phyloP scores from a whole-genome alignment of 371 early-diverging fungal species.

The Mortierella sp. region DNA sequence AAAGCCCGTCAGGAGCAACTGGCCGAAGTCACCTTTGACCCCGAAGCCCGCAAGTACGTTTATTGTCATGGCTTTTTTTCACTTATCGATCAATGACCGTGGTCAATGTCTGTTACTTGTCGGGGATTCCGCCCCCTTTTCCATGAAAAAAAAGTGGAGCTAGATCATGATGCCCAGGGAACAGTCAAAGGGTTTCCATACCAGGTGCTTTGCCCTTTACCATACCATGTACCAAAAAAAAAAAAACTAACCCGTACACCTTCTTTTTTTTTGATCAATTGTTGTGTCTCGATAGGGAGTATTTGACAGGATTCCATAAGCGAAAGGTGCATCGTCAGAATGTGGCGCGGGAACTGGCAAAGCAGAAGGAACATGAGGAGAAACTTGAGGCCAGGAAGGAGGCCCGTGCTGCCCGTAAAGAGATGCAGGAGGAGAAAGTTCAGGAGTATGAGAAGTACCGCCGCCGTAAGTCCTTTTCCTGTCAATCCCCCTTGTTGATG shows the following conservation, averaged over 20 bases:
- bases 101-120: no score
- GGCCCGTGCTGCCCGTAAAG: constrained; percentile 45
- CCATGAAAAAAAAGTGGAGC: neutral
- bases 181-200: no score
- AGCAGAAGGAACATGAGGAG: constrained; percentile 68
- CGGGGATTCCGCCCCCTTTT: neutral
- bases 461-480: constrained; percentile 25
- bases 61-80: neutral
- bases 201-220: no score
- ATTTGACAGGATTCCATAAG: constrained; percentile 87
- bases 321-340: constrained; percentile 82
- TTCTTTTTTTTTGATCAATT: neutral
- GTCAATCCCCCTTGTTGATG: neutral
- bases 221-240: no score
- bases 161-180: no score
- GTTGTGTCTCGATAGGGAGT: constrained; percentile 66
- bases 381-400: constrained; percentile 69
- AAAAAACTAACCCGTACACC: no score
- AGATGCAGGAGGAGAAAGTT: constrained; percentile 46
- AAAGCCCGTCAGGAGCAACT: constrained; percentile 72
- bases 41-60: constrained; percentile 70
- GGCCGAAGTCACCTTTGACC: constrained; percentile 75
- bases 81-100: neutral
- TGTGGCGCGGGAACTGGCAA: constrained; percentile 67
- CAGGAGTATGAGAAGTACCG: constrained; percentile 54